Evolutionary conservation across 148 eudicot genomes (phyloP), one percentile per base, ranked within the genome.

Genomic region (Heliosperma pusillum): DNA sequence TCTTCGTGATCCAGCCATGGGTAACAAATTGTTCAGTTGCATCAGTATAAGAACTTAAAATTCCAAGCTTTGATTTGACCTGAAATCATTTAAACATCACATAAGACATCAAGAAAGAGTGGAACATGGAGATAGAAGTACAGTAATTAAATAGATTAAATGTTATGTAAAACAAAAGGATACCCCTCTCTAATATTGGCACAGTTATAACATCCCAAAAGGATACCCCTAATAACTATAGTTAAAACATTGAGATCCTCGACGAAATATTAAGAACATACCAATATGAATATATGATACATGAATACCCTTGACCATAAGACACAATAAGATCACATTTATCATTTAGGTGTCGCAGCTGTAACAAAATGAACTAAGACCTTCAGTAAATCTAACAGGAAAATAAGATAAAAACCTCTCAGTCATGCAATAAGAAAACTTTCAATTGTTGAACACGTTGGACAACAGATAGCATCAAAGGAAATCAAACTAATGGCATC

Each of bases 1-100:
- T 89, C 84, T 88, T 92, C 59, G 94, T 82, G 69, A 95, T 95
- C 99, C 99, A 95, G 52, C 99, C 97, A 88, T 95, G 97, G 30
- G 97, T 92, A 71, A 86, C 53, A 78, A 95, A 80, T 22, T 97
- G 94, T 47, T 89, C 97, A 73, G 83, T 83, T 25, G 97, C 99
- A 81, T 92, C 99, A 80, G 94, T 80, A 82, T 88, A 89, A 30
- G 97, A 89, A 76, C 92, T 83, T 73, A 95, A 80, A 82, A 90
- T 85, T 20, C 76, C 71, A 62, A 90, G 97, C 87, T 95, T 93
- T 50, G 98, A 93, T 76, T 91, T 93, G 57, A 93, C 85, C 97
- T 93, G 87, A 78, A 68, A 81, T 62, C 33, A 60, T 42, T 71
- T 17, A 74, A 30, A 17, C 36, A 26, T 26, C 16, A 74, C 59